Percentiles rank a stretch among this genome's conserved stretches.
Evolutionary conservation across 2,329 filamentous ascomycete genomes (phyloP).

Genomic region (Ceratocystis variospora): DNA sequence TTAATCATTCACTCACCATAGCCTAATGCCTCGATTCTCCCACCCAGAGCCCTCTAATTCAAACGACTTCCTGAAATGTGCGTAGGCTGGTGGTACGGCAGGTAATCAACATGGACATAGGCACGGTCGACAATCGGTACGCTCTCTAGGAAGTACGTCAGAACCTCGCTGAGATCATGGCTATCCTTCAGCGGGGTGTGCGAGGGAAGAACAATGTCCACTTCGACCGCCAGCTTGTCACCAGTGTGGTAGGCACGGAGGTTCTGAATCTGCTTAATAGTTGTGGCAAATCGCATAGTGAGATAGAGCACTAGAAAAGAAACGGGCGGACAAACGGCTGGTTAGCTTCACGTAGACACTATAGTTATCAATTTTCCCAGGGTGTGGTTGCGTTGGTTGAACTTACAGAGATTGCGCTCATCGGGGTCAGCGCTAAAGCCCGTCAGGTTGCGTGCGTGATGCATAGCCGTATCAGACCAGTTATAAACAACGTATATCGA

Average conservation of each 20-base stretch:
- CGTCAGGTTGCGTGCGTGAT: constrained; percentile 68
- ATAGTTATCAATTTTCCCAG: not conserved
- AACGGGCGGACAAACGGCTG: not conserved
- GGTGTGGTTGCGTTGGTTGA: not conserved
- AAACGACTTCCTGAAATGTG: constrained; percentile 32
- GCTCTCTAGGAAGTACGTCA: constrained; percentile 75
- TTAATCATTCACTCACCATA: not conserved
- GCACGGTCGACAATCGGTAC: constrained; percentile 64
- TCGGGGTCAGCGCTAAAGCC: constrained; percentile 67
- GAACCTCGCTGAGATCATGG: constrained; percentile 61
- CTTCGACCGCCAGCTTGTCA: constrained; percentile 68
- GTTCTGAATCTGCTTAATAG: constrained; percentile 74
- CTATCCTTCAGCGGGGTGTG: constrained; percentile 62
- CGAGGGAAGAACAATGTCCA: constrained; percentile 72
- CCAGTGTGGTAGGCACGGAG: constrained; percentile 74
- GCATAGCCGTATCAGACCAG: constrained; percentile 59
- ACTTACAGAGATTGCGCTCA: constrained; percentile 56
- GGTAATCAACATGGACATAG: constrained; percentile 54
- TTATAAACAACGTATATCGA: constrained; percentile 66
- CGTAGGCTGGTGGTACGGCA: constrained; percentile 47
- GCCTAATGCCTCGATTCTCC: not conserved
- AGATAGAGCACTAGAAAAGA: constrained; percentile 53
- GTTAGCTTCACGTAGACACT: not conserved
- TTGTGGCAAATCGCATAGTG: constrained; percentile 84
- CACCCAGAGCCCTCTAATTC: not conserved